Evolutionary conservation across 129 eudicot genomes (phyloP).

Genomic region (Erigeron canadensis): DNA sequence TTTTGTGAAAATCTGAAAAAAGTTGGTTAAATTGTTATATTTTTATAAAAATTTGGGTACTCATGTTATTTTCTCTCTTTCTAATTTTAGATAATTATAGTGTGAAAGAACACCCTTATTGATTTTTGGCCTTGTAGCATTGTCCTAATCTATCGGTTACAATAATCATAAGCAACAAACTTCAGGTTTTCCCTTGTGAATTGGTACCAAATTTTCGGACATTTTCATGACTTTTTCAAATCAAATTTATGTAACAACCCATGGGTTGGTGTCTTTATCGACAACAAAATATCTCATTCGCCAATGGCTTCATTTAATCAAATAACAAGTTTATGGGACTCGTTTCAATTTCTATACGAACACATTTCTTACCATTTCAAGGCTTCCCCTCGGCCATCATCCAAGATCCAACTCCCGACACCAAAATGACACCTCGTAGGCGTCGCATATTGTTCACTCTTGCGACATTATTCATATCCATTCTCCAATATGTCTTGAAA

Average conservation of each 20-base stretch:
- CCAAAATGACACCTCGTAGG: conserved; percentile 32
- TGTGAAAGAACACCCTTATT: not conserved
- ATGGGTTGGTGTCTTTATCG: conserved; percentile 28
- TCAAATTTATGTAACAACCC: conserved; percentile 19
- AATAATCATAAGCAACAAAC: no score
- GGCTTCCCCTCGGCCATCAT: conserved; percentile 13
- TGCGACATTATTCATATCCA: conserved; percentile 35
- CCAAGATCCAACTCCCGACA: conserved; percentile 10
- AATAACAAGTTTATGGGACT: conserved; percentile 34
- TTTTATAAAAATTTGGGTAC: no score
- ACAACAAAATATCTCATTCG: conserved; percentile 20
- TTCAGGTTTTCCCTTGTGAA: conserved; percentile 26
- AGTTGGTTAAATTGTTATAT: no score
- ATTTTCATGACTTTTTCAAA: conserved; percentile 8
- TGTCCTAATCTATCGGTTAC: conserved; percentile 31
- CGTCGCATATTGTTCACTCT: conserved; percentile 50
- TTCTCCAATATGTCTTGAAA: conserved; percentile 29
- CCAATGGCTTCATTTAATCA: conserved; percentile 24
- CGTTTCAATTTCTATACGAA: conserved; percentile 34
- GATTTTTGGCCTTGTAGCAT: not conserved
- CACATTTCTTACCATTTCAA: conserved; percentile 36
- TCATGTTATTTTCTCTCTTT: no score
- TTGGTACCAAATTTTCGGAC: conserved; percentile 31
- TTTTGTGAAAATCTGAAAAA: no score
- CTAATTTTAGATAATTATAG: not conserved